Evolutionary conservation across 2,329 filamentous ascomycete genomes (phyloP), one percentile per base, ranked within the genome.

Genomic region (Emmonsiellopsis sp.): DNA sequence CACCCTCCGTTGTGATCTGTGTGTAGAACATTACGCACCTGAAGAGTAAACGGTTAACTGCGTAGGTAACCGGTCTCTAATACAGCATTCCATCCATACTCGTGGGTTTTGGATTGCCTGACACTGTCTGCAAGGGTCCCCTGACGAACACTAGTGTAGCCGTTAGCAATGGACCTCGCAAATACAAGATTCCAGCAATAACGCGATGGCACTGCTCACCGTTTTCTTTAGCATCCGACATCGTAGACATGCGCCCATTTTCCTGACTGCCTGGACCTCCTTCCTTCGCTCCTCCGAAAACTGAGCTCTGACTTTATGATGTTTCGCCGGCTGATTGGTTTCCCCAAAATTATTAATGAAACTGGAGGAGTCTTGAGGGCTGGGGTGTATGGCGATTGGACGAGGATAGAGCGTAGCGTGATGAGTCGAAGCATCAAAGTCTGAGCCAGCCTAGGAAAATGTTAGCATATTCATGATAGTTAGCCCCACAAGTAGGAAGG

Each of bases 151-250:
- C 66, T 73, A 55, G 53, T 32, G 53, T 49, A 51, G 27, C 21
- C 5, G 11, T 42, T 34, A 47, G 37, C 54, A 42, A 36, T 8
- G 31, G n/a, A 31, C 5, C 11, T 11, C 42, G 14, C 11, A 39
- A 43, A 43, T 46, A 36, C n/a, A 11, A 33, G n/a, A 8, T 17
- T 14, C 21, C 13, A 34, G 21, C 9, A 32, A 51, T 11, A 6
- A 11, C 3, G 37, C 10, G 39, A 14, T 2, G 13, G 13, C 56
- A 11, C 36, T 47, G 42, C 65, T 57, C 68, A 73, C 71, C 39
- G 79, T 77, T 60, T 84, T 84, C 67, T 83, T 84, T 27, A 84
- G 68, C 80, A 84, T 83, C 11, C 80, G 77, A 62, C 81, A 84
- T 36, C 81, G 76, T 56, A 83, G 77, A 60, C 81, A 84, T 6